These are phyloP conservation scores for Mycena latifolia DNA, from an alignment of 768 basidiomycete species.

Conservation along the genomic window DNA sequence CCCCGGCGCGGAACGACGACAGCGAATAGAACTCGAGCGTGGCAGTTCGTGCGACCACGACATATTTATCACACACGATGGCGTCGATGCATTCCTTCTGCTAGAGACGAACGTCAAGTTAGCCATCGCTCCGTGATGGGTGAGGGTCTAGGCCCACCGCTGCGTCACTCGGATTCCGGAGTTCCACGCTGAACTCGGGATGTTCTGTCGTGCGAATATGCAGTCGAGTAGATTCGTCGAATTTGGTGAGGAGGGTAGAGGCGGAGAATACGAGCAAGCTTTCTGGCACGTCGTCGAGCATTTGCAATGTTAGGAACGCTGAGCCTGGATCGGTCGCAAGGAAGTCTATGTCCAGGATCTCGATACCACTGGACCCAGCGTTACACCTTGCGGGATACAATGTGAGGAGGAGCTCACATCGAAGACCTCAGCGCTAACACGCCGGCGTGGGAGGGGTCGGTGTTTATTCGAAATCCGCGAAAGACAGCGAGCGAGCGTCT, in stretches of 20 bases:
- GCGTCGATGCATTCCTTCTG: slow-evolving; percentile 55
- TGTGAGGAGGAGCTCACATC: slow-evolving; percentile 45
- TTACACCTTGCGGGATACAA: background rate
- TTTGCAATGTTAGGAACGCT: slow-evolving; percentile 49
- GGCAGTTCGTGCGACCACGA: slow-evolving; percentile 58
- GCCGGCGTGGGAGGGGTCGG: slow-evolving; percentile 46
- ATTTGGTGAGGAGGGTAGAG: slow-evolving; percentile 52
- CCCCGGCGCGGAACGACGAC: slow-evolving; percentile 40
- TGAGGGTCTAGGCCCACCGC: slow-evolving; percentile 42
- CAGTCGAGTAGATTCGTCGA: slow-evolving; percentile 45
- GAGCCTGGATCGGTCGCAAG: slow-evolving; percentile 48
- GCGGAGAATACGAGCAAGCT: slow-evolving; percentile 52
- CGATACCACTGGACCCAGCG: slow-evolving; percentile 47
- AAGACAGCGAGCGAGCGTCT: slow-evolving; percentile 50
- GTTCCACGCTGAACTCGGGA: slow-evolving; percentile 46
- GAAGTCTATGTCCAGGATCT: slow-evolving; percentile 56
- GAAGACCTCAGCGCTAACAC: slow-evolving; percentile 58
- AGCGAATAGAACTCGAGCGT: slow-evolving; percentile 59
- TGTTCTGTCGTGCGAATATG: slow-evolving; percentile 51
- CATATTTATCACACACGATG: slow-evolving; percentile 55
- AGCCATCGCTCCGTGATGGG: background rate
- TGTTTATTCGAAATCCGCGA: slow-evolving; percentile 62
- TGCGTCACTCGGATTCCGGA: slow-evolving; percentile 49
- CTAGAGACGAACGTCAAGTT: slow-evolving; percentile 37
- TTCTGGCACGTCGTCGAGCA: slow-evolving; percentile 46